Conservation (phyloP, 2,329 filamentous ascomycete genomes). For the Neofusicoccum sp. region DNA sequence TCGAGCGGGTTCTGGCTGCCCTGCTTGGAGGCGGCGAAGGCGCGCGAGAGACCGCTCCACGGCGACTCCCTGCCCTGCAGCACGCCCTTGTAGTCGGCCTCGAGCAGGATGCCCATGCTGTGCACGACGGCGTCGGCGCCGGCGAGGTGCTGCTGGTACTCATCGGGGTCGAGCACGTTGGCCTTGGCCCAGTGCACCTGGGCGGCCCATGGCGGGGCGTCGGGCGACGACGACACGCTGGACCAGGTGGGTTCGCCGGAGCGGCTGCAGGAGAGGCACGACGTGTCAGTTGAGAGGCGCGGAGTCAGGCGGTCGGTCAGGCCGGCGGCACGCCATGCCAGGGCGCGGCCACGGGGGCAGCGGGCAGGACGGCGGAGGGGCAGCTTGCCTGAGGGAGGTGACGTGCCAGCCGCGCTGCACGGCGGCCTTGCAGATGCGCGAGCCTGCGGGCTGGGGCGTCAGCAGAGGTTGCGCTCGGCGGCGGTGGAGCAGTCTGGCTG, state of each 20-base stretch:
- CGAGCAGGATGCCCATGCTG: conserved; percentile 92
- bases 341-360: conserved; percentile 24
- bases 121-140: conserved; percentile 86
- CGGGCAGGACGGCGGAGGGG: conserved; percentile 7
- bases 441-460: conserved; percentile 47
- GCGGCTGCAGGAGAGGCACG: conserved; percentile 60
- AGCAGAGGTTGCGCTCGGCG: background rate
- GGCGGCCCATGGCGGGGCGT: conserved; percentile 77
- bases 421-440: conserved; percentile 87
- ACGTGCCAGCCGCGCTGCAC: conserved; percentile 87
- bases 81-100: conserved; percentile 96
- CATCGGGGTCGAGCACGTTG: conserved; percentile 80
- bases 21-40: conserved; percentile 69
- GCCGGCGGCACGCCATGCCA: conserved; percentile 15
- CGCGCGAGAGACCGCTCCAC: conserved; percentile 74
- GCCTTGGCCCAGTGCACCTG: conserved; percentile 85
- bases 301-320: conserved; percentile 16
- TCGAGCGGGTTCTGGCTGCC: conserved; percentile 71
- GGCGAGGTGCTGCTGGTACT: conserved; percentile 76
- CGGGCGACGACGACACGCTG: conserved; percentile 69
- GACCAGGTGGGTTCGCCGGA: conserved; percentile 90
- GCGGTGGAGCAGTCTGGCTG: conserved; percentile 15
- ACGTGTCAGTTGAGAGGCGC: conserved; percentile 15
- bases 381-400: conserved; percentile 78
- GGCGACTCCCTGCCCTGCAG: conserved; percentile 81